Base-by-base conservation (phyloP, 2,329 filamentous ascomycete species). In the Pseudogymnoascus sp. region DNA sequence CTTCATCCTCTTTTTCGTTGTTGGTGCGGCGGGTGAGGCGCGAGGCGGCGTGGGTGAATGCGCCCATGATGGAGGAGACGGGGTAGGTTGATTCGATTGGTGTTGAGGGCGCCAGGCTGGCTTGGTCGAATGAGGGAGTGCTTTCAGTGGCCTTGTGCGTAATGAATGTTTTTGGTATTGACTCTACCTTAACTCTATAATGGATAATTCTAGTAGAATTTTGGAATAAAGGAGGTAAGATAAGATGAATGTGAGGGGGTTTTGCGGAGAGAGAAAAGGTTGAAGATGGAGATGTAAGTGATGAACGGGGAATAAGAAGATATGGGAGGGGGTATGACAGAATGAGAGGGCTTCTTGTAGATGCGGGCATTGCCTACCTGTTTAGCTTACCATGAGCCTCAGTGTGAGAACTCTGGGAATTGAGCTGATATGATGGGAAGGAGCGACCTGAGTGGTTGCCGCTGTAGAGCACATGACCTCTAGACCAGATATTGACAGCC, bases 231-330 rank as follows among this genome's bases (percentile, higher is more conserved):
- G 44, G 44, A 31, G 27, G 44, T 31, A 12, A 38, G 17, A 31
- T 15, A 51, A 10, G 44, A 51, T 51, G 27, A 51, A 51, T 31
- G 44, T 51, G 44, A 31, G 13, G n/a, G 41, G 44, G 44, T n/a
- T 31, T 44, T 51, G 44, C 44, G 44, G 44, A 51, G 44, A 51
- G 44, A 51, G 44, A 51, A 27, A 51, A 42, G 6, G 44, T n/a
- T 27, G 41, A 17, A 48, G 6, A 48, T 48, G 44, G 44, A 51
- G 44, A 51, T 51, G 44, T 31, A 51, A 51, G 27, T 17, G 31
- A 51, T 51, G 44, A 51, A 27, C 27, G 44, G 44, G 44, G 13
- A 48, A 51, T 33, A 51, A 51, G 27, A 17, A 1, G n/a, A 33
- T 33, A 17, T 8, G 2, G 5, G 36, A 10, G 36, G 36, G 36